These are phyloP conservation scores for Phragmites australis DNA, from an alignment of 176 grass and related monocot genomes.

Conservation along the genomic window DNA sequence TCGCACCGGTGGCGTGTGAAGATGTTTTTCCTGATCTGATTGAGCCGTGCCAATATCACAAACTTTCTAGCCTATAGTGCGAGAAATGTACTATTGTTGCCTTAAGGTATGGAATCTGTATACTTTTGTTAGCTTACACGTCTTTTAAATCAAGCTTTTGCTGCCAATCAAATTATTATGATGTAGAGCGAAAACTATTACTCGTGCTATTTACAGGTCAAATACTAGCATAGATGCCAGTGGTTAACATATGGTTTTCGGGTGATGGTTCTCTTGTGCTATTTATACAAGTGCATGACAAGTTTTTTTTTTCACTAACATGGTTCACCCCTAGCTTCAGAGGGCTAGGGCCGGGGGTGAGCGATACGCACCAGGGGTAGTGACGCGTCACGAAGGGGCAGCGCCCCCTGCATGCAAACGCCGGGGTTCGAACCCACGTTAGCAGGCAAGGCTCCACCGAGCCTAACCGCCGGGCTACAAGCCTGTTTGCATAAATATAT, in stretches of 20 bases:
- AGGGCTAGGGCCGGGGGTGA: too few relatives aligned
- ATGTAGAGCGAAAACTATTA: not conserved
- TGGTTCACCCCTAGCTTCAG: too few relatives aligned
- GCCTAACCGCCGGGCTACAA: too few relatives aligned
- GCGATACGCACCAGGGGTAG: too few relatives aligned
- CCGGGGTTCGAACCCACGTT: too few relatives aligned
- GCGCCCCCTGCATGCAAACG: too few relatives aligned
- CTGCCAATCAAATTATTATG: not conserved
- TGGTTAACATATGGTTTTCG: not conserved
- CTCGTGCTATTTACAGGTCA: not conserved
- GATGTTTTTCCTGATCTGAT: slow-evolving; percentile 33
- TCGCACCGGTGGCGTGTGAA: not conserved
- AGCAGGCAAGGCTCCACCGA: too few relatives aligned
- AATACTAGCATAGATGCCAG: not conserved
- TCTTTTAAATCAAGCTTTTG: not conserved
- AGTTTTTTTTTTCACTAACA: too few relatives aligned
- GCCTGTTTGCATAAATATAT: too few relatives aligned
- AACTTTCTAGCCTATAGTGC: slow-evolving; percentile 36
- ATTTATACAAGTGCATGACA: not conserved
- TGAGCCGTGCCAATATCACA: slow-evolving; percentile 85
- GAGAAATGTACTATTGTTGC: not conserved
- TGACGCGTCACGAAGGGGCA: too few relatives aligned
- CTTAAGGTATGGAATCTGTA: slow-evolving; percentile 21
- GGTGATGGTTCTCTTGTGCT: not conserved
- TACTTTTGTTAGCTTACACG: not conserved